phyloP scores from a whole-genome alignment of 164 flowering plant genomes.

The Macadamia integrifolia region DNA sequence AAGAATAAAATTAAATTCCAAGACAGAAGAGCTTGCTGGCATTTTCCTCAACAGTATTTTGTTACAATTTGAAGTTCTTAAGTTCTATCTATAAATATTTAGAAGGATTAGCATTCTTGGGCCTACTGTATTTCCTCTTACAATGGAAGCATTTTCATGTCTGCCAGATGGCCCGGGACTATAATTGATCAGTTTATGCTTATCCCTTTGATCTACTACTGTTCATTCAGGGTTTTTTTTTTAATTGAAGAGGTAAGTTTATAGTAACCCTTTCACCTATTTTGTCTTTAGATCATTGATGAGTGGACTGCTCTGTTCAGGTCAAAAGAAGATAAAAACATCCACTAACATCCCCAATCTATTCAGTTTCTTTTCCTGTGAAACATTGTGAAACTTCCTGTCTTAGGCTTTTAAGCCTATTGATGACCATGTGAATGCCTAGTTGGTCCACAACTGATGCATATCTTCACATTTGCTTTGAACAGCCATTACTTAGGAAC shows the following conservation, averaged over 20 bases:
- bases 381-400: too few species aligned
- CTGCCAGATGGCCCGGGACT: too few species aligned
- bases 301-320: slow-evolving; percentile 79
- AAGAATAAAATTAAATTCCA: neutral
- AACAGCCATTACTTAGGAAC: too few species aligned
- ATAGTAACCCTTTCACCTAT: neutral
- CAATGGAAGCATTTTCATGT: neutral
- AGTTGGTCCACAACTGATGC: too few species aligned
- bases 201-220: neutral
- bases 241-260: too few species aligned
- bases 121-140: neutral
- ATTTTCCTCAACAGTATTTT: slow-evolving; percentile 16
- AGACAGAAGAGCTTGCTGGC: slow-evolving; percentile 15
- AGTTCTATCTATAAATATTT: neutral
- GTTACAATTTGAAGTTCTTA: slow-evolving; percentile 17
- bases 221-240: neutral
- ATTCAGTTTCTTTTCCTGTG: too few species aligned
- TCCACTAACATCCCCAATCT: too few species aligned
- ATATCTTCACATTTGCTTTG: too few species aligned
- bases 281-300: slow-evolving; percentile 50
- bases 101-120: neutral
- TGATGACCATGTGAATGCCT: too few species aligned
- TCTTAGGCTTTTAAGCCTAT: too few species aligned
- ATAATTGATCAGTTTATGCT: neutral
- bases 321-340: slow-evolving; percentile 21